Conservation (phyloP, 164 flowering plant genomes). For the Umbilicus rupestris region DNA sequence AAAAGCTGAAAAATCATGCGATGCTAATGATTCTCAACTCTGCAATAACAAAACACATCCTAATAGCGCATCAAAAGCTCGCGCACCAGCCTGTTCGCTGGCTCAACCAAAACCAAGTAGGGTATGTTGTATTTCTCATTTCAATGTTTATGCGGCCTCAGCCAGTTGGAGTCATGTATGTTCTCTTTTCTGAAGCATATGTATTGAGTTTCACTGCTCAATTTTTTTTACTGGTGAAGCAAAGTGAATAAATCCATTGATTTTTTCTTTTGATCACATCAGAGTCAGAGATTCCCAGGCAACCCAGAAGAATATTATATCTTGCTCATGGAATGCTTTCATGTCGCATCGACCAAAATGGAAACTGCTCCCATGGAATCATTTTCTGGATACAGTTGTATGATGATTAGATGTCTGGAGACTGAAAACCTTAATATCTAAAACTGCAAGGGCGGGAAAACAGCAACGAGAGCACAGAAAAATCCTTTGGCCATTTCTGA, state of each 20-base stretch:
- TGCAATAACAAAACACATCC: neutral
- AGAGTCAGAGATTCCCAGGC: too few relatives aligned
- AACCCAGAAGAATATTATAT: neutral
- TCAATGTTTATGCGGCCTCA: too few relatives aligned
- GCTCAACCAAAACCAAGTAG: too few relatives aligned
- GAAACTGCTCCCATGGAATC: neutral
- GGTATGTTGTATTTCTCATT: too few relatives aligned
- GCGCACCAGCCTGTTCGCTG: too few relatives aligned
- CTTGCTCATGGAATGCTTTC: too few relatives aligned
- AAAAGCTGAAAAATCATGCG: neutral
- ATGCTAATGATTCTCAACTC: neutral
- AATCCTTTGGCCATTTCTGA: neutral
- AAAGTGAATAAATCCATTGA: neutral
- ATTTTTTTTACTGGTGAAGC: too few relatives aligned
- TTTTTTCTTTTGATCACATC: neutral
- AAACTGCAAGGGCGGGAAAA: neutral
- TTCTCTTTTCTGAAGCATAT: too few relatives aligned
- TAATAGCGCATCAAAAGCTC: neutral
- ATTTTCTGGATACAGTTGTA: neutral
- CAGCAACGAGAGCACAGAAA: neutral
- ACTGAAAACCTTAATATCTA: neutral
- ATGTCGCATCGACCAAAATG: neutral
- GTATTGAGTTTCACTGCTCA: too few relatives aligned
- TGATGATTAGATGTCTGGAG: neutral
- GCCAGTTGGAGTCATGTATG: too few relatives aligned